Evolutionary conservation across 2,329 filamentous ascomycete species (phyloP).

Genomic region (Fusarium setosum): DNA sequence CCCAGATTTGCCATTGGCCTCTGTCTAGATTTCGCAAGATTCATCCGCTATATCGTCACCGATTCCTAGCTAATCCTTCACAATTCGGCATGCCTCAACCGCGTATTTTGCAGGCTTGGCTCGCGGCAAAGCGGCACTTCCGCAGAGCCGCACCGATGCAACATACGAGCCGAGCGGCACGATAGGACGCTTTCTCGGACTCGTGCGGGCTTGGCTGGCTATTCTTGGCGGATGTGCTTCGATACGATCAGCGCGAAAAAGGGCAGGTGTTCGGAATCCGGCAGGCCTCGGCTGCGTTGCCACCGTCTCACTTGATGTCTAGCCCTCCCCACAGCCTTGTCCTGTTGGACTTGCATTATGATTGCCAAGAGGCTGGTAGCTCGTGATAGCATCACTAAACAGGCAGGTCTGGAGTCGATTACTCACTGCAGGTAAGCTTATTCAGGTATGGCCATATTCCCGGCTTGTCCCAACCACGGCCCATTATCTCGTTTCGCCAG

Average conservation of each 20-base stretch:
- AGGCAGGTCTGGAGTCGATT: not conserved
- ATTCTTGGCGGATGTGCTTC: not conserved
- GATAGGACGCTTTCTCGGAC: not conserved
- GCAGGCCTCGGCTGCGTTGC: not conserved
- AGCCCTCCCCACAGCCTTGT: too few species aligned
- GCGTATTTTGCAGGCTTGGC: not conserved
- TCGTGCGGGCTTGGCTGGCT: not conserved
- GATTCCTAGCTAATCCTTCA: slow-evolving; percentile 11
- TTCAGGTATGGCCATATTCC: not conserved
- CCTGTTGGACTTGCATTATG: too few species aligned
- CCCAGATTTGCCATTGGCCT: slow-evolving; percentile 21
- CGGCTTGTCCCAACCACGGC: too few species aligned
- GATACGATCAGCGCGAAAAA: not conserved
- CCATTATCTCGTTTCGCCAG: too few species aligned
- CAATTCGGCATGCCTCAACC: too few species aligned
- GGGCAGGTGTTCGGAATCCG: slow-evolving; percentile 8
- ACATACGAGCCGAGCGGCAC: not conserved
- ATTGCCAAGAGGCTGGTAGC: not conserved
- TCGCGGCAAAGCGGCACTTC: not conserved
- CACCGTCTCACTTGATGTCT: not conserved
- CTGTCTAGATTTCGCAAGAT: slow-evolving; percentile 18
- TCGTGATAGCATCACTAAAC: not conserved
- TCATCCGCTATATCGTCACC: slow-evolving; percentile 20
- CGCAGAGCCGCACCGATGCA: slow-evolving; percentile 21
- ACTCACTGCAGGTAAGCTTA: not conserved